These are phyloP conservation scores for Brassica incana DNA, from an alignment of 345 rosid species.

Conservation along the genomic window DNA sequence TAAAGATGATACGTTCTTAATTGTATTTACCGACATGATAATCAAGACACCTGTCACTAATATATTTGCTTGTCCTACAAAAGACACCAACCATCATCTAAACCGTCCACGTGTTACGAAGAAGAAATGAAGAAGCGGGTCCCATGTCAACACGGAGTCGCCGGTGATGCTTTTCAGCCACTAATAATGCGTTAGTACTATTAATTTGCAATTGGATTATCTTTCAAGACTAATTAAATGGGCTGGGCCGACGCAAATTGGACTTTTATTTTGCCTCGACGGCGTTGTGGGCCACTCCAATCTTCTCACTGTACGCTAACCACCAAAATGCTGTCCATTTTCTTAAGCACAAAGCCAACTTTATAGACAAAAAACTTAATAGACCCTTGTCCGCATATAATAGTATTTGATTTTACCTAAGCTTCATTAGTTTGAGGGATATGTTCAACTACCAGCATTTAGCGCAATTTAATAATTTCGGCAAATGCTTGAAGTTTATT, in stretches of 20 bases:
- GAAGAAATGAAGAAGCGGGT: background rate
- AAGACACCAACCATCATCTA: background rate
- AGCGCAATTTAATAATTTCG: background rate
- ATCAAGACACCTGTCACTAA: conserved; percentile 12
- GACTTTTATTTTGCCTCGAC: conserved; percentile 17
- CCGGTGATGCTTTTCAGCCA: background rate
- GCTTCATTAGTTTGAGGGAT: conserved; percentile 19
- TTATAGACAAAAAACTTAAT: conserved; percentile 11
- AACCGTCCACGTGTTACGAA: conserved; percentile 20
- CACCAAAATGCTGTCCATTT: background rate
- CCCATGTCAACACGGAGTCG: conserved; percentile 20
- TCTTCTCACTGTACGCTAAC: background rate
- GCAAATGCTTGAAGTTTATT: background rate
- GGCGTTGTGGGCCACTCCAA: conserved; percentile 33
- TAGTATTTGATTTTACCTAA: conserved; percentile 4
- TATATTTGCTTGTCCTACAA: conserved; percentile 10
- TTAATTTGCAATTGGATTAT: background rate
- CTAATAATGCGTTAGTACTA: background rate
- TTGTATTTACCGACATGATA: conserved; percentile 27
- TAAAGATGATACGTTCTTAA: conserved; percentile 3
- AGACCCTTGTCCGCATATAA: background rate
- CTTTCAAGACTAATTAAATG: conserved; percentile 12
- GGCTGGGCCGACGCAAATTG: conserved; percentile 21
- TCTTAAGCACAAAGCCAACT: background rate
- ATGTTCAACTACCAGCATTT: conserved; percentile 7